These are phyloP conservation scores for Penicillium psychrofluorescens DNA, from an alignment of 495 filamentous ascomycete species.

Conservation along the genomic window DNA sequence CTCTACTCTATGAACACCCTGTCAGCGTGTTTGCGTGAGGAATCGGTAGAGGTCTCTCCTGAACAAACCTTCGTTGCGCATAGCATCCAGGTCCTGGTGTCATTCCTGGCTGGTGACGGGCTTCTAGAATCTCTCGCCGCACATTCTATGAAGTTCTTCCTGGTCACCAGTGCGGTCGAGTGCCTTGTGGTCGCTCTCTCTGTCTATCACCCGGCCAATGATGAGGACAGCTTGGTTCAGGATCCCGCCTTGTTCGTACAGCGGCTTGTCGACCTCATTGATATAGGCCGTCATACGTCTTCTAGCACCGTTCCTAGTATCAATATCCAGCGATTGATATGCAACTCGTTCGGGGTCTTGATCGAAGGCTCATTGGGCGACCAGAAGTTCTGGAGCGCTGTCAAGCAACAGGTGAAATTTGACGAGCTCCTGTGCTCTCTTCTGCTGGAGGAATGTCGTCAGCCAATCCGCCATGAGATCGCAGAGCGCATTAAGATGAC, in stretches of 20 bases:
- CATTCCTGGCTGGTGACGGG: slow-evolving; percentile 30
- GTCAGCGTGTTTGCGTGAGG: slow-evolving; percentile 39
- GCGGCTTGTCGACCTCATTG: slow-evolving; percentile 24
- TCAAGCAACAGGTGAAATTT: slow-evolving; percentile 41
- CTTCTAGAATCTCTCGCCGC: slow-evolving; percentile 15
- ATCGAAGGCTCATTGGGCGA: slow-evolving; percentile 59
- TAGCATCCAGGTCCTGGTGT: slow-evolving; percentile 33
- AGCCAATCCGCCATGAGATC: slow-evolving; percentile 27
- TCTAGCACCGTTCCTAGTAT: slow-evolving; percentile 1
- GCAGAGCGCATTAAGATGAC: slow-evolving; percentile 28
- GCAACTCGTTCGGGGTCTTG: slow-evolving; percentile 52
- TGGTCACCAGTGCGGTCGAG: slow-evolving; percentile 15
- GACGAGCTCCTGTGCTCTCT: slow-evolving; percentile 28
- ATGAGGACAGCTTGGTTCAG: slow-evolving; percentile 7
- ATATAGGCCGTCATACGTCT: slow-evolving; percentile 14
- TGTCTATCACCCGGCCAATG: slow-evolving; percentile 10
- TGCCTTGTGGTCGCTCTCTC: neutral
- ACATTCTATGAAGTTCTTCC: slow-evolving; percentile 19
- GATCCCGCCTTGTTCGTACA: slow-evolving; percentile 17
- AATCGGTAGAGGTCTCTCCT: slow-evolving; percentile 32
- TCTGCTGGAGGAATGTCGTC: slow-evolving; percentile 26
- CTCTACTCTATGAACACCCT: slow-evolving; percentile 68
- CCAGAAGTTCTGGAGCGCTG: slow-evolving; percentile 48
- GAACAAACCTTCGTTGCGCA: slow-evolving; percentile 34
- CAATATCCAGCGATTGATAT: slow-evolving; percentile 34